Evolutionary conservation across 345 rosid species (phyloP), one percentile per base, ranked within the genome.

Genomic region (Cochlearia excelsa): DNA sequence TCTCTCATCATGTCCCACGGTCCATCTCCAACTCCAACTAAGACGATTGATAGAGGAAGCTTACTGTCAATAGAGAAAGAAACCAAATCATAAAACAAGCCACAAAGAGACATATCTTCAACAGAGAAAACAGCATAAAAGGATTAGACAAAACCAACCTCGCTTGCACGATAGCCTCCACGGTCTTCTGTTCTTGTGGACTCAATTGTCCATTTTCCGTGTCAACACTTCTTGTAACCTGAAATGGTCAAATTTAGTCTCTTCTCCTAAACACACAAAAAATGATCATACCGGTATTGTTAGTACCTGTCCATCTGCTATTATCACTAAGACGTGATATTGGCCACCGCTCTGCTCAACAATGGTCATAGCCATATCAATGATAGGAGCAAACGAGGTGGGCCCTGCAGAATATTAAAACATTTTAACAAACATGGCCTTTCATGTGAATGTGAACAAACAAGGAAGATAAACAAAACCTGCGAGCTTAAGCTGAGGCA

Each of bases 1-100:
- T 93, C 95, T 61, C 77, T 75, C 99, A 93, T 93, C 80, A 81
- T 85, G 66, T 93, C 97, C 99, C 99, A 93, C 26, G 99, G 99
- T 9, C 99, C 23, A 16, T 16, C 23, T 16, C 23, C 23, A 16
- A 16, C 23, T 16, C 23, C 23, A 0, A 16, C 23, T 57, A 90
- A 75, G 48, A 90, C 73, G 42, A 93, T 87, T 27, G 97, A 89
- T 49, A 93, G 63, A 27, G 97, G 97, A 77, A 85, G 84, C 74
- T 87, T 75, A 63, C 77, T 73, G 53, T 7, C 23, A 16, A 23
- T 26, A 44, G 46, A 57, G 30, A 44, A 43, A 2, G n/a, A 44
- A 49, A 61, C 2, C 4, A 42, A 11, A 41, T 56, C 38, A 67
- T 23, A 38, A 16, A 56, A 55, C 34, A 26, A 42, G 3, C 6